These are phyloP conservation scores for Candida sakaeoensis DNA, from an alignment of 805 yeast genomes.

Conservation along the genomic window DNA sequence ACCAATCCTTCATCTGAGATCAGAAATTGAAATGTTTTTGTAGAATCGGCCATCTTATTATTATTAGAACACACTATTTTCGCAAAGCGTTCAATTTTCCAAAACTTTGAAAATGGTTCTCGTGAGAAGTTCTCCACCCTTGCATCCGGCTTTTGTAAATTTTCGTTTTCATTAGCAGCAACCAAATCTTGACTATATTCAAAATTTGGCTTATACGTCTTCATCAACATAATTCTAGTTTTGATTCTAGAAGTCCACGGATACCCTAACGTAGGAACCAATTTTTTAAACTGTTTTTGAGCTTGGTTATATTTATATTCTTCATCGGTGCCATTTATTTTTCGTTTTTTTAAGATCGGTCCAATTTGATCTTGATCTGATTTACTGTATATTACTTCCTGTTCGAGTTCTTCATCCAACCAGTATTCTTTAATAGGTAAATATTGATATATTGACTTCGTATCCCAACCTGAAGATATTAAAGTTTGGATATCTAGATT, in stretches of 20 bases:
- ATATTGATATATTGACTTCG: conserved; percentile 23
- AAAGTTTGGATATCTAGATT: conserved; percentile 64
- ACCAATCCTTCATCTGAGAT: conserved; percentile 16
- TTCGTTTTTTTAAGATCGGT: conserved; percentile 7
- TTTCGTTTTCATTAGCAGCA: not conserved
- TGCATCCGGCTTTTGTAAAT: too few species aligned
- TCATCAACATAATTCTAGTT: conserved; percentile 24
- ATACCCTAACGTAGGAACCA: conserved; percentile 32
- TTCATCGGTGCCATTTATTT: not conserved
- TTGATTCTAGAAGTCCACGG: conserved; percentile 27
- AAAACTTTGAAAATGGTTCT: conserved; percentile 16
- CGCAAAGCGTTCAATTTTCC: conserved; percentile 25
- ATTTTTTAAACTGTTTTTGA: too few species aligned
- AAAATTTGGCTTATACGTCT: conserved; percentile 24
- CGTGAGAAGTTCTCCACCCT: too few species aligned
- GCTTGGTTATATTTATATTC: too few species aligned
- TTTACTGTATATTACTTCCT: conserved; percentile 8
- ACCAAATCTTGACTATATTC: conserved; percentile 4
- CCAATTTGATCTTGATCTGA: conserved; percentile 9
- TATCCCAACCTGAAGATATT: conserved; percentile 74
- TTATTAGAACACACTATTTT: conserved; percentile 17
- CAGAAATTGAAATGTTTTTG: conserved; percentile 14
- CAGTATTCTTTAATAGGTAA: not conserved
- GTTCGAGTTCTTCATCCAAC: conserved; percentile 5
- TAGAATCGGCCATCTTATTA: conserved; percentile 2